phyloP scores from a whole-genome alignment of 2,329 filamentous ascomycete genomes.

The Fusarium drepaniforme region DNA sequence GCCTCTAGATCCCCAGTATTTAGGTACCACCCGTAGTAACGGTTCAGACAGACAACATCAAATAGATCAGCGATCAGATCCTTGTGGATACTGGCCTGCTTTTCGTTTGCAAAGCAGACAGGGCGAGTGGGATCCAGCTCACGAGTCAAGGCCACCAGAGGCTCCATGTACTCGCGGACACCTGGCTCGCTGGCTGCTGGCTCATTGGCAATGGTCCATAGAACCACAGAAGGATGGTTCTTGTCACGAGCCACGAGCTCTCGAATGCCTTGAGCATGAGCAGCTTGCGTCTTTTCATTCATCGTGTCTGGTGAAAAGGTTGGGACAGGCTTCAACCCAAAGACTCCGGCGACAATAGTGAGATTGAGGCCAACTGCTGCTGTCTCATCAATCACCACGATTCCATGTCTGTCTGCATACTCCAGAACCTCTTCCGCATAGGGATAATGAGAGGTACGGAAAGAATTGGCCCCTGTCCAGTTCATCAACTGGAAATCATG shows the following conservation, averaged over 20 bases:
- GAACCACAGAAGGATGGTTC: conserved; percentile 25
- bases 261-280: conserved; percentile 17
- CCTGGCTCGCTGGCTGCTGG: conserved; percentile 18
- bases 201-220: conserved; percentile 28
- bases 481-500: conserved; percentile 26
- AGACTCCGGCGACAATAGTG: conserved; percentile 11
- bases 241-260: conserved; percentile 26
- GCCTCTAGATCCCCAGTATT: conserved; percentile 14
- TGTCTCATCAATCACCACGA: conserved; percentile 26
- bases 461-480: conserved; percentile 30
- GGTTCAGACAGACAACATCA: conserved; percentile 23
- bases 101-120: conserved; percentile 20
- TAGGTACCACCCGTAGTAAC: conserved; percentile 30
- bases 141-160: conserved; percentile 10
- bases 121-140: conserved; percentile 19
- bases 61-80: conserved; percentile 23
- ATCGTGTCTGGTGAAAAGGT: conserved; percentile 23
- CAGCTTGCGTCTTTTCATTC: conserved; percentile 11
- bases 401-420: conserved; percentile 23
- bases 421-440: conserved; percentile 29
- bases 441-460: conserved; percentile 26
- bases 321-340: neutral
- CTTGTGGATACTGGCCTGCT: neutral
- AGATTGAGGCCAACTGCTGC: conserved; percentile 25
- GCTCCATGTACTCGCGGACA: conserved; percentile 18